A percentile compares a stretch with the other conserved stretches of the same genome.
phyloP scores from a whole-genome alignment of 208 protist genomes.

The Novymonas esmeraldas region DNA sequence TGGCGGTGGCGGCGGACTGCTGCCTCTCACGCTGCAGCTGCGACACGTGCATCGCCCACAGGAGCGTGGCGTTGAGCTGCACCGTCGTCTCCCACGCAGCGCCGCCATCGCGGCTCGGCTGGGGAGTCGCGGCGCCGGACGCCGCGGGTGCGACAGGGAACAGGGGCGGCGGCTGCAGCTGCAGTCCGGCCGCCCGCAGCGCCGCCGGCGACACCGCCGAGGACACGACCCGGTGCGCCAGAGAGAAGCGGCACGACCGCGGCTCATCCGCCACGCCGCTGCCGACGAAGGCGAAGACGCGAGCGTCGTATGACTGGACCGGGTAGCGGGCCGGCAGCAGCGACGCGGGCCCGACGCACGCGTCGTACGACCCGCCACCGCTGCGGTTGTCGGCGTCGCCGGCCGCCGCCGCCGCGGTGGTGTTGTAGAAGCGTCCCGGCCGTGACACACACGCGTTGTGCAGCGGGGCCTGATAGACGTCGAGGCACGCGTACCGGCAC shows the following conservation, averaged over 20 bases:
- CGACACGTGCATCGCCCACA: conserved; percentile 27
- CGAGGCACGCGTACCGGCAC: conserved; percentile 24
- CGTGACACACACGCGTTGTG: conserved; percentile 23
- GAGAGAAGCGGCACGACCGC: conserved; percentile 22
- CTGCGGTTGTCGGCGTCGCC: conserved; percentile 7
- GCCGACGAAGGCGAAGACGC: conserved; percentile 24
- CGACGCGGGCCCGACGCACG: conserved; percentile 10
- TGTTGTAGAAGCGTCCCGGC: conserved; percentile 22
- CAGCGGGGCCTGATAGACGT: conserved; percentile 21
- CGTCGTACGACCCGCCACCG: conserved; percentile 16
- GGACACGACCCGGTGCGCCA: conserved; percentile 28
- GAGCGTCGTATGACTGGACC: conserved; percentile 1
- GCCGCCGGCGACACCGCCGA: conserved; percentile 5
- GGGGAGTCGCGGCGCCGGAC: not conserved
- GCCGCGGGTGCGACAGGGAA: not conserved
- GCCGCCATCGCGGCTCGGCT: conserved; percentile 2
- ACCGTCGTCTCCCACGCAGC: conserved; percentile 24
- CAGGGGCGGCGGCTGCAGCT: not conserved
- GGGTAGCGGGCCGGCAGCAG: conserved; percentile 4
- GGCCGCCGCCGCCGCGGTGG: too few species aligned
- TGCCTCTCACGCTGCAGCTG: conserved; percentile 2
- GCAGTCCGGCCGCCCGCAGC: not conserved
- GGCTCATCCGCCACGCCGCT: conserved; percentile 23
- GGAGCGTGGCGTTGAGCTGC: conserved; percentile 29
- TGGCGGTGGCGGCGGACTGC: not conserved